Base-by-base conservation (phyloP, 2,329 filamentous ascomycete species). In the Sphaerulina vaccinii region DNA sequence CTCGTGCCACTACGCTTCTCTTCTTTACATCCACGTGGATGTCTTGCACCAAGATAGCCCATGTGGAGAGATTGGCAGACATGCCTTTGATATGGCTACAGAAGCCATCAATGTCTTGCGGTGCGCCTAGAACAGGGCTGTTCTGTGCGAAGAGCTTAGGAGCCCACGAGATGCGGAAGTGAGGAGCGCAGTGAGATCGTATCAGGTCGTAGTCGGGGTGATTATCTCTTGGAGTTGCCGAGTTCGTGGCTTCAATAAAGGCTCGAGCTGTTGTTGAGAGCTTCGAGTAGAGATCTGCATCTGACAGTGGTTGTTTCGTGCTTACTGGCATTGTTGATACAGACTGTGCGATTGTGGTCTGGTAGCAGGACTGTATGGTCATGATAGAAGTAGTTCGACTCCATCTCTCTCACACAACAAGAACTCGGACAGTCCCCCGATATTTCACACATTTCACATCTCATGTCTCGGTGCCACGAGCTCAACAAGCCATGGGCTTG, bases 101-200 rank as follows among this genome's bases (percentile, higher is more conserved):
- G 48, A 58, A 58, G 10, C 53, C 56, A 19, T 58, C 51, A 37
- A 54, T 52, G 23, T 54, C 51, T 42, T 56, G 49, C n/a, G 53
- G 33, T 9, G 51, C 54, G 36, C 51, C 48, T 5, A 58, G 49
- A 4, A 50, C 27, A 5, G 53, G 53, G 1, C 45, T 52, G 21
- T 22, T 35, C 2, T 18, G 37, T n/a, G 53, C 53, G 56, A 58
- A 58, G 37, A 56, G 53, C 5, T 53, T 52, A 7, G 53, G 56
- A 2, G 43, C 56, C 50, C 48, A 56, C 40, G 55, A 51, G 23
- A 58, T 56, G 23, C 51, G 53, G 49, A 58, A 58, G 37, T 54
- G 49, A 5, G 53, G 51, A 3, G 54, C 53, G 18, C 48, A 49
- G 24, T 42, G 51, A 7, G 48, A 52, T 19, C 38, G 37, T 21